Evolutionary conservation across 2,329 filamentous ascomycete species (phyloP), one percentile per base, ranked within the genome.

Genomic region (Trichoderma polysporum): DNA sequence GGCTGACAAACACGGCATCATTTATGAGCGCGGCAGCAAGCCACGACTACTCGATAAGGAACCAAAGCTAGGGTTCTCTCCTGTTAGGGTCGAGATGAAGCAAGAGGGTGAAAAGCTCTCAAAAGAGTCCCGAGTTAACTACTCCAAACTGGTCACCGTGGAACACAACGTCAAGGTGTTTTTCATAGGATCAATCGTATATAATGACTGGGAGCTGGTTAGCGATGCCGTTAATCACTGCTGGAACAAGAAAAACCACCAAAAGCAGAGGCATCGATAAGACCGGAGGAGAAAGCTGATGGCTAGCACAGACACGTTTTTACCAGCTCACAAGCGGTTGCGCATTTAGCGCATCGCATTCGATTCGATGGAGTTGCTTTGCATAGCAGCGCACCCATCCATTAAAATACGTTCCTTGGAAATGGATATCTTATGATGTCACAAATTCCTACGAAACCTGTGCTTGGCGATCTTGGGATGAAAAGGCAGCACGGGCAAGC

Each of bases 161-260:
- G 84, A 87, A 73, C 86, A 88, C 75, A 88, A 88, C 70, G 77
- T 83, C 70, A 82, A 79, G 53, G 84, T 88, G n/a, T 79, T 83
- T 70, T 86, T 88, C 71, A 83, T 88, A 60, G 86, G 86, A n/a
- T 72, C 74, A 4, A 78, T 88, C 17, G 65, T 72, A 3, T 64
- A 70, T 1, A 70, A 77, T 0, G 79, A 85, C 70, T 81, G 80
- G 69, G 72, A 80, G 0, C 75, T 75, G 9, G 80, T 86, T 33
- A 71, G 71, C 8, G 73, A 79, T 2, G 83, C 84, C 4, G 82
- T 86, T 63, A 79, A 86, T 69, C 70, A 74, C 45, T 85, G 83
- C 73, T 86, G 84, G 83, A 73, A 75, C 45, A 77, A 79, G 19
- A 85, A 85, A 73, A 78, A 72, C 35, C 79, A 77, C 61, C 74